Evolutionary conservation across 495 filamentous ascomycete species (phyloP), one percentile per base, ranked within the genome.

Genomic region (Elaphomyces granulatus): DNA sequence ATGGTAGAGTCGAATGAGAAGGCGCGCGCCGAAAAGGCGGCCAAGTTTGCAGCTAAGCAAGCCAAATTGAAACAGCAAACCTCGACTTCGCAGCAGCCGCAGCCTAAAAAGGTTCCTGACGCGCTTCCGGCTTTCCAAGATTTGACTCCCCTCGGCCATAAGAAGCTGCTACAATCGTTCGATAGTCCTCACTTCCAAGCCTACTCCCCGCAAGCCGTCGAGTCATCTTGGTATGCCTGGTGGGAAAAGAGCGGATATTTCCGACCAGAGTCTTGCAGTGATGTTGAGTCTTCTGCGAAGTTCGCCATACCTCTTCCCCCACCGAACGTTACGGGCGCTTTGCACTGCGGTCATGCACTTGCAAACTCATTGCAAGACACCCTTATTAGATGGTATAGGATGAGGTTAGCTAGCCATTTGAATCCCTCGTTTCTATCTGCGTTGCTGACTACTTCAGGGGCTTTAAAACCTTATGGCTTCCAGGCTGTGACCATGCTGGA

Each of bases 291-390:
- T 2, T 68, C 66, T 45, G 80, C 80, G 26, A 66, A 65, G 43
- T 87, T 86, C 47, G 76, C 85, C 38, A 83, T 87, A 46, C 66
- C 72, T 0, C 71, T 75, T 23, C 83, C 83, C 32, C 83, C 83
- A 20, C 83, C 83, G 16, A 90, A 90, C 49, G 80, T 90, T 32
- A 83, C 74, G 42, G 76, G 73, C 40, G 67, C 71, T 36, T 67
- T 81, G 28, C 78, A 82, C 54, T 76, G 78, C 60, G 80, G 80
- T 14, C 80, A 84, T 59, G 80, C 80, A 18, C 61, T 83, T 37
- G 71, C 69, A 30, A 71, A 69, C 32, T 67, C 77, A 20, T 63
- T 85, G 30, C 81, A 87, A 58, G 83, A 87, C 52, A 67, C 78
- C 8, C 66, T 88, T 59, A 82, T 86, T 42, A 65, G 83, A 40